Base-by-base conservation (phyloP, 1,284 basidiomycete species). In the Cerioporus squamosus region DNA sequence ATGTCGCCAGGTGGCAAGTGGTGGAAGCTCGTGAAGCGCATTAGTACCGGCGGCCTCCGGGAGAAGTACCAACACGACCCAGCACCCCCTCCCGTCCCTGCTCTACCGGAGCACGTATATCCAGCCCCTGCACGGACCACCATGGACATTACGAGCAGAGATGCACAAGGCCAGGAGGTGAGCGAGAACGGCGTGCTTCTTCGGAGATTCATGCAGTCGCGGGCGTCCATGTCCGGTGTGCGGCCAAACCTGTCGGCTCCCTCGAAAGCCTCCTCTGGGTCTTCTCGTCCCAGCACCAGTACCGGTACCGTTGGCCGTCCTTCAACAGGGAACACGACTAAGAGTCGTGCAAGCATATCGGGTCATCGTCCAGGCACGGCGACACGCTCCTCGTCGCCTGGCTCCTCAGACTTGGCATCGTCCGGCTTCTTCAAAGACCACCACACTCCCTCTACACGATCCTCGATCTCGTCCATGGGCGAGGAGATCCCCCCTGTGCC, bases 21-120 rank as follows among this genome's bases (percentile, higher is more conserved):
- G 2, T 90, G 86, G 87, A 86, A 79, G 68, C 68, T 91, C 45
- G 79, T 91, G 77, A 89, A 88, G 70, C 79, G 86, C 26, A 82
- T 90, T 55, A 89, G 87, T 45, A 81, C 83, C 0, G 84, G 85
- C 14, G 85, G 79, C 2, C 71, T 89, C 43, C 79, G 84, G 57
- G 87, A 90, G 18, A 83, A 79, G 65, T 86, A 81, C 64, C 59
- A 60, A 14, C 49, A 44, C 22, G 58, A 53, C 29, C 55, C 69
- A 23, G 64, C 69, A 2, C 77, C 78, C n/a, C 84, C 85, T 2
- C 86, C 87, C n/a, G 84, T 88, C 0, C 87, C 86, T 36, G 77
- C 80, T 9, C 73, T 88, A 3, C 85, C 86, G 1, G 78, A 78
- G 59, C 74, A 81, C 47, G 54, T 71, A 31, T 40, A 64, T 7